These are phyloP conservation scores for Arachnopeziza araneosa DNA, from an alignment of 2,329 filamentous ascomycete species.

Conservation along the genomic window DNA sequence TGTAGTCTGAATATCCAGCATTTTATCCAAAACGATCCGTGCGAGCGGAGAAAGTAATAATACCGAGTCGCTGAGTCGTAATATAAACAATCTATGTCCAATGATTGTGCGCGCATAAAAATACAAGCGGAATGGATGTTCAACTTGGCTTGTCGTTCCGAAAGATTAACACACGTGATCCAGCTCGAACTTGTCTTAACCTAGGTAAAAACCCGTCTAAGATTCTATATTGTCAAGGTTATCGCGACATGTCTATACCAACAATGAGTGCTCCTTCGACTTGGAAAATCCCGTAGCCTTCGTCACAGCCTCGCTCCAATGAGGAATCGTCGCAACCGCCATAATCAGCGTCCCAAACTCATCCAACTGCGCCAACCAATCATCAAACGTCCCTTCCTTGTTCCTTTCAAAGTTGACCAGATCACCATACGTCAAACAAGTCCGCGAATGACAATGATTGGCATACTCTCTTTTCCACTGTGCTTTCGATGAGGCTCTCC, in stretches of 20 bases:
- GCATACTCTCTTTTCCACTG: conserved; percentile 13
- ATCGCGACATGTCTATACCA: no score
- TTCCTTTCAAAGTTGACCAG: conserved; percentile 5
- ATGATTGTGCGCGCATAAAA: no score
- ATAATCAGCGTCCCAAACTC: conserved; percentile 15
- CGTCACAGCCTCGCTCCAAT: background rate
- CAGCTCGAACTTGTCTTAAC: no score
- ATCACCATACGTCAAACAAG: conserved; percentile 10
- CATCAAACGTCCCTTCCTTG: conserved; percentile 8
- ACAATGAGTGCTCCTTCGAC: no score
- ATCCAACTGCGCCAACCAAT: conserved; percentile 13
- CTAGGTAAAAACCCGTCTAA: no score
- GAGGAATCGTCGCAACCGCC: conserved; percentile 7
- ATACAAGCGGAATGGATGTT: background rate
- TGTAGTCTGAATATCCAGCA: background rate
- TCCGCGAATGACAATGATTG: background rate
- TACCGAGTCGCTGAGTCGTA: background rate
- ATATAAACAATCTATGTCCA: background rate
- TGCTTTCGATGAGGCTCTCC: conserved; percentile 7
- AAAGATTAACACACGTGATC: no score
- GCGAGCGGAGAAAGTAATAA: background rate
- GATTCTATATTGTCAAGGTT: no score
- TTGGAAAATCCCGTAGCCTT: background rate
- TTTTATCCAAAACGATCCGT: background rate
- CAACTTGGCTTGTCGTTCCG: no score